Percentiles rank a stretch among this genome's conserved stretches.
Evolutionary conservation across 1,284 basidiomycete genomes (phyloP).

Genomic region (Mycena sp.): DNA sequence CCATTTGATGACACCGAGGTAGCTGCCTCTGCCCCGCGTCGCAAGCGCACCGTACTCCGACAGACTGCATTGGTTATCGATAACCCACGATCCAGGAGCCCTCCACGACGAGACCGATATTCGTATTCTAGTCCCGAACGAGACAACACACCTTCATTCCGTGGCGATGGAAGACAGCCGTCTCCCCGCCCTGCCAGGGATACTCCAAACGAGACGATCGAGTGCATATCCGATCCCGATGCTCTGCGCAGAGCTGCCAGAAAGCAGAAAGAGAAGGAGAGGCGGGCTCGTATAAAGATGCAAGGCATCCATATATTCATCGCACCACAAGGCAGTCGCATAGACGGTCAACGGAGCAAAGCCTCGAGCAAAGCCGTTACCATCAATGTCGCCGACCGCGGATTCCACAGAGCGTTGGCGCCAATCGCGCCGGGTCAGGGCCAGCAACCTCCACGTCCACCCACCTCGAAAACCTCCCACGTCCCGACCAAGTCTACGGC

Average conservation of each 20-base stretch:
- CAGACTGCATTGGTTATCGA: constrained; percentile 14
- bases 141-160: constrained; percentile 1
- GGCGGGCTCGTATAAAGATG: constrained; percentile 21
- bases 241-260: constrained; percentile 20
- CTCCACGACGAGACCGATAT: constrained; percentile 9
- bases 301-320: constrained; percentile 24
- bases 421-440: constrained; percentile 43
- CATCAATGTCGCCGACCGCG: constrained; percentile 33
- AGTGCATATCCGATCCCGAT: constrained; percentile 17
- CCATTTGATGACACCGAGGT: constrained; percentile 29
- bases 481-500: not conserved
- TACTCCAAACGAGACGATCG: not conserved
- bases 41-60: constrained; percentile 5
- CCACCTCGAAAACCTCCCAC: constrained; percentile 1
- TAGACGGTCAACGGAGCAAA: constrained; percentile 26
- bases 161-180: not conserved
- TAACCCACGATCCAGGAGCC: not conserved
- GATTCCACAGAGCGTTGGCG: constrained; percentile 56
- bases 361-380: constrained; percentile 1
- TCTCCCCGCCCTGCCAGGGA: constrained; percentile 2
- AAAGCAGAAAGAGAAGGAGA: constrained; percentile 32
- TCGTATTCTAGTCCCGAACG: constrained; percentile 10
- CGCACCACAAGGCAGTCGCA: constrained; percentile 24
- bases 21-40: constrained; percentile 45
- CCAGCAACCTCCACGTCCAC: constrained; percentile 23